Conservation (phyloP, 202 grass and related monocot genomes). For the Panicum hallii region DNA sequence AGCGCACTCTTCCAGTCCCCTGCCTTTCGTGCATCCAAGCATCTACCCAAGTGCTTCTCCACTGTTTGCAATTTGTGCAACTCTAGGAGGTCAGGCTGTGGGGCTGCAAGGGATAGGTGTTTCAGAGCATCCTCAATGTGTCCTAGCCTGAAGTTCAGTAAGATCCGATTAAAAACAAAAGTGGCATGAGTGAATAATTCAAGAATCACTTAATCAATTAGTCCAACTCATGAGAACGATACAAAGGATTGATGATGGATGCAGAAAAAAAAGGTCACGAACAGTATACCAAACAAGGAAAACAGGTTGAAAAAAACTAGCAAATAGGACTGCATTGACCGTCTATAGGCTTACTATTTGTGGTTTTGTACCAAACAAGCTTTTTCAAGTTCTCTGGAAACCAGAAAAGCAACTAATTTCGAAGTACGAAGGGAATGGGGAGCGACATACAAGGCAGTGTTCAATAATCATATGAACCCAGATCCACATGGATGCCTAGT, state of each 20-base stretch:
- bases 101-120: conserved; percentile 63
- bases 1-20: conserved; percentile 84
- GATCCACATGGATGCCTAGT: conserved; percentile 27
- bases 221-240: neutral
- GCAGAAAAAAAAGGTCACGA: neutral
- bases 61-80: conserved; percentile 77
- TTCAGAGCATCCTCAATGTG: conserved; percentile 83
- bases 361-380: conserved; percentile 34
- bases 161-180: conserved; percentile 18
- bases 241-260: conserved; percentile 5
- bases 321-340: conserved; percentile 34
- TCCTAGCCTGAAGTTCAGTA: conserved; percentile 73
- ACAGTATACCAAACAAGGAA: neutral
- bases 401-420: conserved; percentile 33
- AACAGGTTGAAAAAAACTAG: neutral
- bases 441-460: conserved; percentile 13
- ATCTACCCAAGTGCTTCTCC: conserved; percentile 84
- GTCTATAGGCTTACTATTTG: conserved; percentile 12
- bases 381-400: conserved; percentile 32
- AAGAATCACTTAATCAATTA: neutral
- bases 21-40: conserved; percentile 69
- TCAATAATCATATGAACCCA: conserved; percentile 34
- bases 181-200: conserved; percentile 12
- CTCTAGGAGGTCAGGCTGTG: conserved; percentile 82
- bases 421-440: conserved; percentile 22